A percentile compares a stretch with the other conserved stretches of the same genome.
phyloP scores from a whole-genome alignment of 2,329 filamentous ascomycete genomes.

The Fusarium sulawesiense region DNA sequence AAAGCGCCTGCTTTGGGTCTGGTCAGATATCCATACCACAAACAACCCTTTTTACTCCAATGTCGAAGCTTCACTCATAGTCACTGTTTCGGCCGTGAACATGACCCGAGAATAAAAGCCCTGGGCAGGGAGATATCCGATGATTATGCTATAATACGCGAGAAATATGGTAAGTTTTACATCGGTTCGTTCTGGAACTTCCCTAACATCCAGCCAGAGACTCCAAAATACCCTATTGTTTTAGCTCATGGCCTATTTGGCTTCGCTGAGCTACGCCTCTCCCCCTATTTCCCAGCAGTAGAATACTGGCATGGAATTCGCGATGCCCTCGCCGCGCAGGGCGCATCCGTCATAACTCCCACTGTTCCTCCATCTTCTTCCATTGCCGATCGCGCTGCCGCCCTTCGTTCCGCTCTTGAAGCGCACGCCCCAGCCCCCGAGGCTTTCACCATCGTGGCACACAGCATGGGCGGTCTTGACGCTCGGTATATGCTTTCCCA shows the following conservation, averaged over 20 bases:
- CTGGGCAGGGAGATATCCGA: constrained; percentile 57
- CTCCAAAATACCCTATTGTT: constrained; percentile 71
- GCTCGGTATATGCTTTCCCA: constrained; percentile 73
- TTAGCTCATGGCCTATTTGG: constrained; percentile 74
- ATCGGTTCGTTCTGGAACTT: not conserved
- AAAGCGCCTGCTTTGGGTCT: constrained; percentile 12
- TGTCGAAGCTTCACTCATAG: constrained; percentile 31
- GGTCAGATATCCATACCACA: not conserved
- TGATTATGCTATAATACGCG: constrained; percentile 59
- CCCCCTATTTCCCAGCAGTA: constrained; percentile 64
- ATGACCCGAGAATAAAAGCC: constrained; percentile 56
- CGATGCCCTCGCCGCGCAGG: constrained; percentile 65
- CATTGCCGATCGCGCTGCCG: constrained; percentile 69
- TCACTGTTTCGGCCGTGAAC: constrained; percentile 22
- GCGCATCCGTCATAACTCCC: constrained; percentile 68
- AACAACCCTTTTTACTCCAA: constrained; percentile 9
- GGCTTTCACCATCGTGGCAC: constrained; percentile 80
- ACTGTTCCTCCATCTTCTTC: constrained; percentile 70
- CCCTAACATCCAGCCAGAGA: constrained; percentile 51
- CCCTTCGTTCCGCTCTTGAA: constrained; percentile 66
- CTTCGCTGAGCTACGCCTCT: constrained; percentile 68
- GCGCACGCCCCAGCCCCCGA: constrained; percentile 50
- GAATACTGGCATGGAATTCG: constrained; percentile 75
- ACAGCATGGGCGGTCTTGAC: constrained; percentile 75
- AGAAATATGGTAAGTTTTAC: constrained; percentile 56